Percentiles rank a stretch among this genome's conserved stretches.
These are phyloP conservation scores for Elaeis oleifera DNA, from an alignment of 202 grass and related monocot species.

Conservation along the genomic window DNA sequence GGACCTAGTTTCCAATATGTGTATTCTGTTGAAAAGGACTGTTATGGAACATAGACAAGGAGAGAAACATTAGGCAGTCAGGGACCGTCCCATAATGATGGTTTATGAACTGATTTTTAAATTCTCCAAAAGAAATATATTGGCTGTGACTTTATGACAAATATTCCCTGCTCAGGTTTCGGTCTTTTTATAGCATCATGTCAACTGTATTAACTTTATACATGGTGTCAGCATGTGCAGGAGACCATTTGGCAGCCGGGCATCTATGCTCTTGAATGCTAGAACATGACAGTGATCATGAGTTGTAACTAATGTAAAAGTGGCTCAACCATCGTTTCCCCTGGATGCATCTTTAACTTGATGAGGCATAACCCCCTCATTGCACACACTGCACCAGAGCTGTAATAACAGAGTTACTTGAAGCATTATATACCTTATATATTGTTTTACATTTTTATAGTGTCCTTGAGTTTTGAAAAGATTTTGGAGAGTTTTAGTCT, in stretches of 20 bases:
- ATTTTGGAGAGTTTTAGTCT: no score
- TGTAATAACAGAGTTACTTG: background rate
- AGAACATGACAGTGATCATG: no score
- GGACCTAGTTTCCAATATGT: constrained; percentile 67
- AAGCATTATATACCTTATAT: no score
- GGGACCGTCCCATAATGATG: no score
- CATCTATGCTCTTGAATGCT: no score
- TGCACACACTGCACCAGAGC: background rate
- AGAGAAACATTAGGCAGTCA: no score
- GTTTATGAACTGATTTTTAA: no score
- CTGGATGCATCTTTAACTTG: constrained; percentile 1
- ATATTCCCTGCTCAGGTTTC: background rate
- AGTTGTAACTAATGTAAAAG: background rate
- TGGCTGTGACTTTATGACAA: no score
- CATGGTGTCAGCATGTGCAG: background rate
- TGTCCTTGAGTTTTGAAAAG: no score
- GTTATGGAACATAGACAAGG: constrained; percentile 36
- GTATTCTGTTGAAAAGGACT: constrained; percentile 43
- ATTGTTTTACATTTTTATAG: no score
- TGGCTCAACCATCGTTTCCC: background rate
- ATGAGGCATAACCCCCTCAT: background rate
- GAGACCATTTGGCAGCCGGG: background rate
- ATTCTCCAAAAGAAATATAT: no score
- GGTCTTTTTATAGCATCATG: background rate
- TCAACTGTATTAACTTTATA: background rate